These are phyloP conservation scores for Ophiostoma montium DNA, from an alignment of 2,329 filamentous ascomycete species.

Conservation along the genomic window DNA sequence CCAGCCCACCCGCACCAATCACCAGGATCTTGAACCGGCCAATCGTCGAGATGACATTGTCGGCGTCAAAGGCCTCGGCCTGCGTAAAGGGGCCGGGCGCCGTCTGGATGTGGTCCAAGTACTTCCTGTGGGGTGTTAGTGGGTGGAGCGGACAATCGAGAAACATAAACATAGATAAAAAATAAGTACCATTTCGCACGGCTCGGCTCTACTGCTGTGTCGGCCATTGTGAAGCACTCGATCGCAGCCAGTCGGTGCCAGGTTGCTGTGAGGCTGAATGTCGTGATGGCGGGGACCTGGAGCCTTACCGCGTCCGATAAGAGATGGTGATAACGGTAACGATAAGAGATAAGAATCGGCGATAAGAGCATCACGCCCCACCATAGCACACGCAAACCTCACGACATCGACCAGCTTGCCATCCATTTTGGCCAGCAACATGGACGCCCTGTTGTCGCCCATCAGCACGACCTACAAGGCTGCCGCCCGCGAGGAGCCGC, in stretches of 20 bases:
- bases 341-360: conserved; percentile 1
- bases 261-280: not conserved
- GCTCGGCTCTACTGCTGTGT: conserved; percentile 1
- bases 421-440: too few relatives aligned
- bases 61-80: conserved; percentile 39
- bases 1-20: conserved; percentile 76
- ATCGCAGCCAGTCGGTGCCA: too few relatives aligned
- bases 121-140: conserved; percentile 44
- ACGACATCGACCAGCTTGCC: too few relatives aligned
- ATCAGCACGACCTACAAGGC: conserved; percentile 38
- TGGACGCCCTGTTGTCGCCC: conserved; percentile 43
- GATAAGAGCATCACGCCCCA: conserved; percentile 7
- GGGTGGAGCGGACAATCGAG: not conserved
- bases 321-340: too few relatives aligned
- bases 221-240: conserved; percentile 7
- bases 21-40: conserved; percentile 64
- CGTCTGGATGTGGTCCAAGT: conserved; percentile 68
- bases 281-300: not conserved
- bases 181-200: conserved; percentile 9
- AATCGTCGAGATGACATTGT: conserved; percentile 39
- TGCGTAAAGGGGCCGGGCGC: conserved; percentile 64
- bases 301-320: too few relatives aligned
- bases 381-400: conserved; percentile 1
- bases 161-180: too few relatives aligned
- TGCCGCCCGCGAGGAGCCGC: conserved; percentile 22